Percentiles rank a stretch among this genome's conserved stretches.
Evolutionary conservation across 2,329 filamentous ascomycete species (phyloP).

Genomic region (Daldinia eschscholtzii): DNA sequence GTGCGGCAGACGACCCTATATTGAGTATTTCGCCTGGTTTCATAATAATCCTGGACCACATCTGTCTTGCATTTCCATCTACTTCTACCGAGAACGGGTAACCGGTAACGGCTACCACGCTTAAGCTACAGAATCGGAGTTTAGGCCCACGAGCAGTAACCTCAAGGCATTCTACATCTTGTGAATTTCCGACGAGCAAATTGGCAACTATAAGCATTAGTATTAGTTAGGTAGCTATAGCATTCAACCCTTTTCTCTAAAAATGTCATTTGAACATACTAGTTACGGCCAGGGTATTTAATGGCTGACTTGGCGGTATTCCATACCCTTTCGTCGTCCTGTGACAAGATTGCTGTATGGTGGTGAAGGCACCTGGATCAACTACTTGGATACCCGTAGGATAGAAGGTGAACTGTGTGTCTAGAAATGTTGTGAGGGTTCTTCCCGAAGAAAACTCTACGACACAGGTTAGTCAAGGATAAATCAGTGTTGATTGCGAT

Average conservation of each 20-base stretch:
- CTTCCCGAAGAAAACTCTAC: conserved; percentile 26
- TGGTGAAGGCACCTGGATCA: conserved; percentile 53
- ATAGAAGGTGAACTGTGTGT: conserved; percentile 35
- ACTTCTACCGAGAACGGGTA: conserved; percentile 48
- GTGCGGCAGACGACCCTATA: conserved; percentile 39
- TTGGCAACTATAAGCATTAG: conserved; percentile 53
- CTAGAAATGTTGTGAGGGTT: conserved; percentile 41
- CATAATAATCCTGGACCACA: conserved; percentile 47
- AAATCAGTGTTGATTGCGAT: no score
- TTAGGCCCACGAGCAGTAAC: conserved; percentile 53
- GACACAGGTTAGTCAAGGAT: background rate
- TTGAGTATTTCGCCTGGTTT: conserved; percentile 46
- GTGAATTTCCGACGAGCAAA: conserved; percentile 52
- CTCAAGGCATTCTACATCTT: conserved; percentile 52
- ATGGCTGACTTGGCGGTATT: conserved; percentile 58
- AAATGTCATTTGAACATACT: conserved; percentile 14
- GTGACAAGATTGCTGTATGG: conserved; percentile 58
- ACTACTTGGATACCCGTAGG: conserved; percentile 53
- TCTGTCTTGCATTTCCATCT: conserved; percentile 38
- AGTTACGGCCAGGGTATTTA: conserved; percentile 54
- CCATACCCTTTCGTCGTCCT: conserved; percentile 53
- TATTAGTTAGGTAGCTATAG: no score
- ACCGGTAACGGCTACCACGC: conserved; percentile 53
- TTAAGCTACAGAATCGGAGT: conserved; percentile 53
- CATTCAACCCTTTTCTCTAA: no score